Evolutionary conservation across 1,139 yeast species (phyloP).

Genomic region (Scheffersomyces insectosa): DNA sequence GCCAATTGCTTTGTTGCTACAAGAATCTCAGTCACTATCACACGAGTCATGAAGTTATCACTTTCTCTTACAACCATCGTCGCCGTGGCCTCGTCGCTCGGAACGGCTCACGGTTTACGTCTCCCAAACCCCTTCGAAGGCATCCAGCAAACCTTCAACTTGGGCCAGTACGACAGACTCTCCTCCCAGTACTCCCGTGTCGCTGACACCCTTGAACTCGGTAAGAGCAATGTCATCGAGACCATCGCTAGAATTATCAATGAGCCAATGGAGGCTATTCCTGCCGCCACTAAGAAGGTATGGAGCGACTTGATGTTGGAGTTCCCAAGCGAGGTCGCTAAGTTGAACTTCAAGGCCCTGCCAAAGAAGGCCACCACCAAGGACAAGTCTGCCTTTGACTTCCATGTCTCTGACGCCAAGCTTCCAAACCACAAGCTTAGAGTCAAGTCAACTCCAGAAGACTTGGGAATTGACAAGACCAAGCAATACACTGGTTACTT

Average conservation of each 20-base stretch:
- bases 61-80: slow-evolving; percentile 21
- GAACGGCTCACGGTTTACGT: slow-evolving; percentile 29
- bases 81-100: slow-evolving; percentile 24
- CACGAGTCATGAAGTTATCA: slow-evolving; percentile 29
- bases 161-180: slow-evolving; percentile 14
- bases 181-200: slow-evolving; percentile 15
- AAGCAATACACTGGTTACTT: slow-evolving; percentile 87
- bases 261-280: slow-evolving; percentile 46
- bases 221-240: slow-evolving; percentile 24
- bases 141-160: slow-evolving; percentile 29
- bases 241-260: slow-evolving; percentile 42
- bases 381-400: slow-evolving; percentile 51
- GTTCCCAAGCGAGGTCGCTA: slow-evolving; percentile 53
- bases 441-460: slow-evolving; percentile 51
- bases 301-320: slow-evolving; percentile 64
- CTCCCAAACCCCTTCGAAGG: slow-evolving; percentile 30
- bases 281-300: slow-evolving; percentile 48
- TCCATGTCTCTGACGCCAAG: slow-evolving; percentile 46
- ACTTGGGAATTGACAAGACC: slow-evolving; percentile 72
- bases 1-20: no score
- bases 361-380: slow-evolving; percentile 47
- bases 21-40: no score
- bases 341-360: slow-evolving; percentile 48
- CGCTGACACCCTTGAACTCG: slow-evolving; percentile 17
- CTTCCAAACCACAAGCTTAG: slow-evolving; percentile 60